phyloP scores from a whole-genome alignment of 768 basidiomycete species.

The Leucosporidium creatinivorum region DNA sequence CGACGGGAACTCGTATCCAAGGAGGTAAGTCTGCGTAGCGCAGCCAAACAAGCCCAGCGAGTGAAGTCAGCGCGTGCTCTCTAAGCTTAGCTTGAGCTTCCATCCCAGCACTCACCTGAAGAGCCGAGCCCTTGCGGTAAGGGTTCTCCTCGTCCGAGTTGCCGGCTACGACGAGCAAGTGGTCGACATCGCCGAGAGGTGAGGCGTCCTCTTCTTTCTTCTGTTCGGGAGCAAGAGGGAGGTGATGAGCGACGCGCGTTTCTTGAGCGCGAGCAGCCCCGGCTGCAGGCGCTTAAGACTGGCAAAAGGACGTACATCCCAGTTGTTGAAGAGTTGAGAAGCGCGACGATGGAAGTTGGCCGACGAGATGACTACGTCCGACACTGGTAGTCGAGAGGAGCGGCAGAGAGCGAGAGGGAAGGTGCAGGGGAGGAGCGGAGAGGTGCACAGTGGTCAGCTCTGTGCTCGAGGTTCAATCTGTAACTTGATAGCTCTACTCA shows the following conservation, averaged over 20 bases:
- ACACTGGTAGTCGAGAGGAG: slow-evolving; percentile 9
- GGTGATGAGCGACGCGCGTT: background rate
- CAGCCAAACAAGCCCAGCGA: background rate
- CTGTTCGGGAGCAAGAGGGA: background rate
- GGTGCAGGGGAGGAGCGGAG: no score
- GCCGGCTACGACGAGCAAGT: slow-evolving; percentile 43
- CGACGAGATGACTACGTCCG: slow-evolving; percentile 28
- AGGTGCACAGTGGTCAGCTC: no score
- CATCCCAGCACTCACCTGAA: slow-evolving; percentile 58
- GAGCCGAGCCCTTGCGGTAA: slow-evolving; percentile 80
- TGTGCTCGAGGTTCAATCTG: no score
- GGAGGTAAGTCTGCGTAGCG: slow-evolving; percentile 72
- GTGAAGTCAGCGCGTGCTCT: background rate
- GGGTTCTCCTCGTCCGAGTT: slow-evolving; percentile 67
- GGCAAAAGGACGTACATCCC: slow-evolving; percentile 10
- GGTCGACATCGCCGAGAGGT: slow-evolving; percentile 38
- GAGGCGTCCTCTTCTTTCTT: slow-evolving; percentile 34
- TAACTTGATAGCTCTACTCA: no score
- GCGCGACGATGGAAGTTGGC: slow-evolving; percentile 30
- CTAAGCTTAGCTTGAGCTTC: slow-evolving; percentile 12
- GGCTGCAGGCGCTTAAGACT: background rate
- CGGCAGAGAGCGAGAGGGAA: no score
- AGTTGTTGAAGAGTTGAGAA: slow-evolving; percentile 17
- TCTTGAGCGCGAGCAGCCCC: no score
- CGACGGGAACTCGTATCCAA: slow-evolving; percentile 96